Conservation (phyloP, 1,139 yeast species). For the Wickerhamomyces sp. region DNA sequence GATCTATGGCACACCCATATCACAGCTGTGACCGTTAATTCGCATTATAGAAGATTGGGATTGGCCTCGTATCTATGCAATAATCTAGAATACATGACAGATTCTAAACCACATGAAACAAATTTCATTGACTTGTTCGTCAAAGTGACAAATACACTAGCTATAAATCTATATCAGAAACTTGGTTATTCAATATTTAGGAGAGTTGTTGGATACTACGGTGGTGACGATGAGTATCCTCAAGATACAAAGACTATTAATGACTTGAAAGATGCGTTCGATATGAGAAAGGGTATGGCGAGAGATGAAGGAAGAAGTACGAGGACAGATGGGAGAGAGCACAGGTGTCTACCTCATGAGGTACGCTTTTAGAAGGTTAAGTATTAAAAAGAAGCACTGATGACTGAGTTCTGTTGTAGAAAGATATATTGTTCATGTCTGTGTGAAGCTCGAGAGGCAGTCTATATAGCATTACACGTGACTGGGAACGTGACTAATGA, state of each 20-base stretch:
- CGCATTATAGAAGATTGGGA: constrained; percentile 78
- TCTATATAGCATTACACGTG: too few species aligned
- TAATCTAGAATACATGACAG: constrained; percentile 68
- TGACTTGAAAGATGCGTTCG: constrained; percentile 84
- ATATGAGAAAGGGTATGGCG: constrained; percentile 57
- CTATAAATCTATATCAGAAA: constrained; percentile 76
- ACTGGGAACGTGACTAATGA: too few species aligned
- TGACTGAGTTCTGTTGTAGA: too few species aligned
- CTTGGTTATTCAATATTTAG: constrained; percentile 82
- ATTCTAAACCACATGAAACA: constrained; percentile 64
- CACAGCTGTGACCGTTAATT: constrained; percentile 89
- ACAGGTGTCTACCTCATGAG: constrained; percentile 60
- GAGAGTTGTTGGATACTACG: constrained; percentile 88
- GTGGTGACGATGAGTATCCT: constrained; percentile 38
- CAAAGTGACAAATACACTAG: constrained; percentile 75
- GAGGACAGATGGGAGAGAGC: constrained; percentile 52
- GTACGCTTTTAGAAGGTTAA: constrained; percentile 24
- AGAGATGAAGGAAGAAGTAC: constrained; percentile 42
- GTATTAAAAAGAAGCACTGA: too few species aligned
- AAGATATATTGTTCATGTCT: too few species aligned
- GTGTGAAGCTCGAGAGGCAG: too few species aligned
- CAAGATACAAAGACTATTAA: constrained; percentile 39
- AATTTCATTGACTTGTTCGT: constrained; percentile 89
- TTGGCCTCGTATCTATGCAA: constrained; percentile 75
- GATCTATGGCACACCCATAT: constrained; percentile 96